Conservation (phyloP, 192 early-diverging fungal genomes). For the Backusella luteola region DNA sequence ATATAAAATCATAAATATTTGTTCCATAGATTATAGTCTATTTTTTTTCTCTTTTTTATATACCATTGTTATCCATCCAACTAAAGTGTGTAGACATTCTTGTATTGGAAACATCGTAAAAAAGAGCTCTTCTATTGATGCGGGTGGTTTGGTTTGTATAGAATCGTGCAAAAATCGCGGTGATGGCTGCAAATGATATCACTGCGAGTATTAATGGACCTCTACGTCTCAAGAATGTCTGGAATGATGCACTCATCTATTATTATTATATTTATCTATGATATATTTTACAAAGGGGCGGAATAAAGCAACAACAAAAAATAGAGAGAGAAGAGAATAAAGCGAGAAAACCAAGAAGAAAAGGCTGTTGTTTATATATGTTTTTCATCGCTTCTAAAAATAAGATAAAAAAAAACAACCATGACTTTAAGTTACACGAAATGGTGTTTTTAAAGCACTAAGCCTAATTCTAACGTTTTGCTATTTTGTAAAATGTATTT, state of each 20-base stretch:
- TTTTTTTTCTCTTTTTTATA: neutral
- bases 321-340: neutral
- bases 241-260: neutral
- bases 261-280: neutral
- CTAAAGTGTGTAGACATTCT: conserved; percentile 8
- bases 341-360: neutral
- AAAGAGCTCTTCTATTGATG: neutral
- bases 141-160: neutral
- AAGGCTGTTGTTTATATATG: neutral
- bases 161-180: conserved; percentile 3
- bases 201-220: conserved; percentile 27
- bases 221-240: neutral
- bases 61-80: conserved; percentile 15
- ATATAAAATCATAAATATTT: neutral
- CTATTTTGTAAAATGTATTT: conserved; percentile 1
- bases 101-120: neutral
- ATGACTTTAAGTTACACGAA: neutral
- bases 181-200: conserved; percentile 18
- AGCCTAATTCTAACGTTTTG: neutral
- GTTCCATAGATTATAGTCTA: neutral
- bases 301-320: neutral
- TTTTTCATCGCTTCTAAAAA: neutral
- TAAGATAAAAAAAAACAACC: neutral
- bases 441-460: neutral
- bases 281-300: neutral